Evolutionary conservation across 768 basidiomycete genomes (phyloP).

Genomic region (Trametes meyenii): DNA sequence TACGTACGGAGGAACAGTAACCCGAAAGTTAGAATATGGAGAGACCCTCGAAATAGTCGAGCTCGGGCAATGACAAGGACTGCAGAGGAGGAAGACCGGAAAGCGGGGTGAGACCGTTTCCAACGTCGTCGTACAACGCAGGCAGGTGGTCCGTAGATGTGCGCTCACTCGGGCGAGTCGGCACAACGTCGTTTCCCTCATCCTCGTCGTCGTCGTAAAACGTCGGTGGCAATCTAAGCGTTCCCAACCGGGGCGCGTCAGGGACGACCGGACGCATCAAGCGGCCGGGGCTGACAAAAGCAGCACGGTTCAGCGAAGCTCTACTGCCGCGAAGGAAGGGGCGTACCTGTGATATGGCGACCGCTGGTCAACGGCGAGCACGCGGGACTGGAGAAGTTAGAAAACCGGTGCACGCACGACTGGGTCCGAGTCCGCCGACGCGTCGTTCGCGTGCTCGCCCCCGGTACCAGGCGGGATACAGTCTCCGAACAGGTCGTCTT

Average conservation of each 20-base stretch:
- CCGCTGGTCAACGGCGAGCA: slow-evolving; percentile 3
- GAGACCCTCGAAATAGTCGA: slow-evolving; percentile 8
- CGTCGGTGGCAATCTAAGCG: slow-evolving; percentile 4
- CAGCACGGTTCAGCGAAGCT: background rate
- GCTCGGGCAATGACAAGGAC: background rate
- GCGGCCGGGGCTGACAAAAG: background rate
- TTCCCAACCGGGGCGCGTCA: slow-evolving; percentile 1
- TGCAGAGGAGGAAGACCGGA: background rate
- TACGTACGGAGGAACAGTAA: background rate
- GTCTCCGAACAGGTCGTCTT: background rate
- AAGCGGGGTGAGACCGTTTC: slow-evolving; percentile 6
- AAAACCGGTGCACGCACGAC: slow-evolving; percentile 10
- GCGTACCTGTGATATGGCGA: background rate
- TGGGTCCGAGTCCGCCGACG: background rate
- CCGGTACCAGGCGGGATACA: background rate
- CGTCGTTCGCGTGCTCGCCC: background rate
- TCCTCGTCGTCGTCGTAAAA: background rate
- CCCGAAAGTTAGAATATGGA: slow-evolving; percentile 1
- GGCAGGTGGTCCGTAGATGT: background rate
- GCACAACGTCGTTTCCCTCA: background rate
- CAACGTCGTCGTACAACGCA: background rate
- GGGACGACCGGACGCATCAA: background rate
- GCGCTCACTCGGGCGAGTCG: background rate
- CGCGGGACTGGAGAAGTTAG: background rate
- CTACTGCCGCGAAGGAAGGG: background rate